A percentile compares a stretch with the other conserved stretches of the same genome.
Conservation (phyloP, 208 protist species). For the Balamuthia mandrillaris region DNA sequence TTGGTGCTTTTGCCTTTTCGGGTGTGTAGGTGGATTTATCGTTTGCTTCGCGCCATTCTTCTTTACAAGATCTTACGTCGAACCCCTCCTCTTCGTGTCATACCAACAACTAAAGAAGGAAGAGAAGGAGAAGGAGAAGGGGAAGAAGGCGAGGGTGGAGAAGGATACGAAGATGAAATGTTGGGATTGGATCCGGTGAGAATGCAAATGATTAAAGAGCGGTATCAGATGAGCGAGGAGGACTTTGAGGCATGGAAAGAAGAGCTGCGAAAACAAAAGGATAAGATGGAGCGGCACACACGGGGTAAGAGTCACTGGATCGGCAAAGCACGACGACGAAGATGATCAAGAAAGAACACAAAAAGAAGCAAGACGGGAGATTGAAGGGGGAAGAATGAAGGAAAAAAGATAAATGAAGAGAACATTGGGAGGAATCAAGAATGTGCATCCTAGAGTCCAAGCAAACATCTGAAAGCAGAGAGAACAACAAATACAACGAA, state of each 20-base stretch:
- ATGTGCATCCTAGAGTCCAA: neutral
- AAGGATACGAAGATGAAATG: neutral
- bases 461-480: neutral
- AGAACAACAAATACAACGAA: neutral
- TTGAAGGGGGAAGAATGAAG: neutral
- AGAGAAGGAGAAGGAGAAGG: neutral
- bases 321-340: neutral
- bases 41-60: neutral
- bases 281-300: neutral
- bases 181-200: neutral
- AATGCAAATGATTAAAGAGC: neutral
- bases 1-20: neutral
- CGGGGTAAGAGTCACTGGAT: too few relatives aligned
- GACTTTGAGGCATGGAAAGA: neutral
- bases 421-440: neutral
- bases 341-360: neutral
- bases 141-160: conserved; percentile 21
- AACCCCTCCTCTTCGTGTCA: neutral
- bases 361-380: neutral
- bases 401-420: neutral
- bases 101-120: neutral
- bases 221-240: neutral
- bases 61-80: neutral
- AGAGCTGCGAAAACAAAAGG: neutral
- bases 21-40: neutral